A percentile compares a stretch with the other conserved stretches of the same genome.
phyloP scores from a whole-genome alignment of 106 monocot species.

The Dioscorea alata region DNA sequence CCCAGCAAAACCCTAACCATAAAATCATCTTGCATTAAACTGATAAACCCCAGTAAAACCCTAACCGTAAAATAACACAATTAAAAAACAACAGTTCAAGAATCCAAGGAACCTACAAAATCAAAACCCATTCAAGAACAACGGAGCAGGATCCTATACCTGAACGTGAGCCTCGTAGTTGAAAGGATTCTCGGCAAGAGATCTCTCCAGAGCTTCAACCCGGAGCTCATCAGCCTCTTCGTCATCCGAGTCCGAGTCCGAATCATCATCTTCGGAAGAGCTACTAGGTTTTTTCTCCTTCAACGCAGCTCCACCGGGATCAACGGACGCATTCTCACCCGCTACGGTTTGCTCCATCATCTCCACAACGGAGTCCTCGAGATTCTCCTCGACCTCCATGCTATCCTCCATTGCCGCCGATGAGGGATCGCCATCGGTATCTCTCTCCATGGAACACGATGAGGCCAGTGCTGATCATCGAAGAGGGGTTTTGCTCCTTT shows the following conservation, averaged over 20 bases:
- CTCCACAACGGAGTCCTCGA: background rate
- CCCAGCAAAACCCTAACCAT: constrained; percentile 4
- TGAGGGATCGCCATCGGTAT: background rate
- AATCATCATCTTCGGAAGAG: constrained; percentile 18
- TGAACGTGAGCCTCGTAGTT: constrained; percentile 58
- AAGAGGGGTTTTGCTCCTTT: too few relatives aligned
- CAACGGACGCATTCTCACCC: too few relatives aligned
- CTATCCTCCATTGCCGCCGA: constrained; percentile 1
- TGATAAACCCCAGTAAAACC: background rate
- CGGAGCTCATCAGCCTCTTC: constrained; percentile 30
- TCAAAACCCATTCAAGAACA: background rate
- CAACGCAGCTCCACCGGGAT: background rate
- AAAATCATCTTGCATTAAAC: background rate
- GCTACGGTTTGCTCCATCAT: constrained; percentile 5
- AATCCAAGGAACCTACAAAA: background rate
- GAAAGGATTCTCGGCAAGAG: constrained; percentile 46
- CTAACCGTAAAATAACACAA: background rate
- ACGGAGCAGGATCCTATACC: constrained; percentile 13
- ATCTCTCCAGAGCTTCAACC: constrained; percentile 34
- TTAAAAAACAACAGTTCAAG: background rate
- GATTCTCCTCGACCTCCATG: background rate
- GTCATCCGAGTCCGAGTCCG: constrained; percentile 31
- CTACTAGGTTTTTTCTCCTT: background rate
- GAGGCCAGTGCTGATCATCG: too few relatives aligned
- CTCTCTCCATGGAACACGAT: too few relatives aligned